Conservation (phyloP, 176 grass and related monocot genomes). For the Coix lacrymajobi region DNA sequence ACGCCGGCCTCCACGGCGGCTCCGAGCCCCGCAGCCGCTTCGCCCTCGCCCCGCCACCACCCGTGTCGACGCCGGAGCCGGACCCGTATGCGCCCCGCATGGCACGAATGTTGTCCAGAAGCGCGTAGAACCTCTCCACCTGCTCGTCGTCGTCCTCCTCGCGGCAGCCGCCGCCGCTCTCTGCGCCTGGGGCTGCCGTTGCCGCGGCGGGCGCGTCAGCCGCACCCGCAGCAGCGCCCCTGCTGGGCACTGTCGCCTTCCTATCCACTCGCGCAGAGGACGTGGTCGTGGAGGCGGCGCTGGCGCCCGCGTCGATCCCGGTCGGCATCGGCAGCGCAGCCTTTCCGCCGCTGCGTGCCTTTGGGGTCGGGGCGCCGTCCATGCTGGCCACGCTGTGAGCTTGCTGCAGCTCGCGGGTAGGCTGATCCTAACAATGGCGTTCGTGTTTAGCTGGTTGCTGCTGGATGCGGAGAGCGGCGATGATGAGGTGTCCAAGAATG, state of each 20-base stretch:
- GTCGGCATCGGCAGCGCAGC: neutral
- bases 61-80: neutral
- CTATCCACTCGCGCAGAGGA: neutral
- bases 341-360: neutral
- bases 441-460: neutral
- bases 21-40: neutral
- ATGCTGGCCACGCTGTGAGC: neutral
- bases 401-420: neutral
- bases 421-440: neutral
- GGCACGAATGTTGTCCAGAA: conserved; percentile 24
- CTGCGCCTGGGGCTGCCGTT: neutral
- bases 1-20: neutral
- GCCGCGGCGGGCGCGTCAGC: neutral
- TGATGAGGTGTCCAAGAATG: neutral
- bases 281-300: neutral
- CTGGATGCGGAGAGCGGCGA: neutral
- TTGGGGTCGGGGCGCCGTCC: neutral
- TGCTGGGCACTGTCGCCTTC: neutral
- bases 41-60: neutral
- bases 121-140: conserved; percentile 32
- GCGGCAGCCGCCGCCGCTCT: neutral
- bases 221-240: too few species aligned
- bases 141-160: neutral
- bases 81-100: neutral
- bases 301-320: neutral